Conservation (phyloP, 208 protist genomes). For the Angomonas ambiguus region DNA sequence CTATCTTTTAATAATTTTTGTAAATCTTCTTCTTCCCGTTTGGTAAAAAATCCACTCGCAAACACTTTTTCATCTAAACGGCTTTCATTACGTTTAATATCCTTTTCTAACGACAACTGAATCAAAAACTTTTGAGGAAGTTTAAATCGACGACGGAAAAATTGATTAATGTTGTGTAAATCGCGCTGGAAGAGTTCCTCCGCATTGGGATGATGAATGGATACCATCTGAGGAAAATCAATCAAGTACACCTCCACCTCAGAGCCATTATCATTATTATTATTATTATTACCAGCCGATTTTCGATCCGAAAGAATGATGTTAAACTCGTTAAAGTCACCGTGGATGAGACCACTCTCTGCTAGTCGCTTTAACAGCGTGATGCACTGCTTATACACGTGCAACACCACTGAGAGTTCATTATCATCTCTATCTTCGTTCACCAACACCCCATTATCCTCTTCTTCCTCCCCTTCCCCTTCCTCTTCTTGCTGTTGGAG, state of each 20-base stretch:
- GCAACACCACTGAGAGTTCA: slow-evolving; percentile 52
- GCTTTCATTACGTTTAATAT: slow-evolving; percentile 58
- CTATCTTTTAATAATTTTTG: slow-evolving; percentile 60
- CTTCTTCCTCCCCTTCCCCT: slow-evolving; percentile 1
- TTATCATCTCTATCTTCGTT: neutral
- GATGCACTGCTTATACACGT: slow-evolving; percentile 89
- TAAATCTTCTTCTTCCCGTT: slow-evolving; percentile 64
- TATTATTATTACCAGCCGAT: neutral
- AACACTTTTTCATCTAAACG: slow-evolving; percentile 76
- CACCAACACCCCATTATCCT: neutral
- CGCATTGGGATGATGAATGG: slow-evolving; percentile 95
- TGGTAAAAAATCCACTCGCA: slow-evolving; percentile 77
- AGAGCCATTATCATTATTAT: neutral
- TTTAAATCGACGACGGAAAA: slow-evolving; percentile 93
- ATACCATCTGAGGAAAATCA: slow-evolving; percentile 99
- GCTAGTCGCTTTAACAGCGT: slow-evolving; percentile 93
- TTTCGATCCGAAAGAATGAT: slow-evolving; percentile 93
- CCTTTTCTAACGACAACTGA: slow-evolving; percentile 65
- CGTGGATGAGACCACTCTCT: slow-evolving; percentile 96
- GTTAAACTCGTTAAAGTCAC: slow-evolving; percentile 99
- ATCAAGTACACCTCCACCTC: slow-evolving; percentile 92
- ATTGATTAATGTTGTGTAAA: slow-evolving; percentile 94
- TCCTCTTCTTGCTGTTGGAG: no score
- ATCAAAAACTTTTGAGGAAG: slow-evolving; percentile 48
- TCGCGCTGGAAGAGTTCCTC: slow-evolving; percentile 96